phyloP scores from a whole-genome alignment of 768 basidiomycete species.

The Tremella fuciformis region DNA sequence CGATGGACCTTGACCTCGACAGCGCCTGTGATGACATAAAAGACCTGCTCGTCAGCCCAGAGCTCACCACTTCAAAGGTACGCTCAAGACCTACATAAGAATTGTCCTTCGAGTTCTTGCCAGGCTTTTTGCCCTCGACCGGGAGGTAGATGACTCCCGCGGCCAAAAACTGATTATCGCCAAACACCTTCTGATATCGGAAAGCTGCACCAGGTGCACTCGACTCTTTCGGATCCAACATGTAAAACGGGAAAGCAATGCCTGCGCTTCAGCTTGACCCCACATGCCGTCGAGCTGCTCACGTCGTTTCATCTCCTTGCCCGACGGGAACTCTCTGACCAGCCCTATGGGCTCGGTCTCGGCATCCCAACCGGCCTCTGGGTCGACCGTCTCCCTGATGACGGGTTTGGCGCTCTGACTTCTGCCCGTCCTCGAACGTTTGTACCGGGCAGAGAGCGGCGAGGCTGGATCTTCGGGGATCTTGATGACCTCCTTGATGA shows the following conservation, averaged over 20 bases:
- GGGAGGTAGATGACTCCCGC: constrained; percentile 84
- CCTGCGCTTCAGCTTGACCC: constrained; percentile 55
- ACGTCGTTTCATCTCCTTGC: constrained; percentile 69
- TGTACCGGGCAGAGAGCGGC: constrained; percentile 55
- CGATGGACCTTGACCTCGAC: constrained; percentile 81
- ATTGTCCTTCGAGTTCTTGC: constrained; percentile 87
- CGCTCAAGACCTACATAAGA: constrained; percentile 67
- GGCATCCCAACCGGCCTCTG: constrained; percentile 73
- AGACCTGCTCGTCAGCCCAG: constrained; percentile 56
- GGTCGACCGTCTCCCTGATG: constrained; percentile 9
- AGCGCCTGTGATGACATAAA: constrained; percentile 82
- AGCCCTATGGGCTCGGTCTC: constrained; percentile 65
- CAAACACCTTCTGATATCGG: constrained; percentile 86
- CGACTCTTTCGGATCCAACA: constrained; percentile 64
- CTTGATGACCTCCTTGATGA: constrained; percentile 65
- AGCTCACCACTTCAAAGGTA: background rate
- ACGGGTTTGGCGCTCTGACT: constrained; percentile 21
- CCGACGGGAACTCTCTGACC: constrained; percentile 66
- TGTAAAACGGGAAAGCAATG: constrained; percentile 70
- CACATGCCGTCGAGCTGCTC: constrained; percentile 50
- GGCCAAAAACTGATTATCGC: constrained; percentile 85
- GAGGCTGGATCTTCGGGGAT: constrained; percentile 58
- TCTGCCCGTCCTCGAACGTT: constrained; percentile 13
- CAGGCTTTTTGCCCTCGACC: constrained; percentile 72
- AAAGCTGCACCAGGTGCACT: constrained; percentile 61